Evolutionary conservation across 148 eudicot genomes (phyloP).

Genomic region (Limonium bicolor): DNA sequence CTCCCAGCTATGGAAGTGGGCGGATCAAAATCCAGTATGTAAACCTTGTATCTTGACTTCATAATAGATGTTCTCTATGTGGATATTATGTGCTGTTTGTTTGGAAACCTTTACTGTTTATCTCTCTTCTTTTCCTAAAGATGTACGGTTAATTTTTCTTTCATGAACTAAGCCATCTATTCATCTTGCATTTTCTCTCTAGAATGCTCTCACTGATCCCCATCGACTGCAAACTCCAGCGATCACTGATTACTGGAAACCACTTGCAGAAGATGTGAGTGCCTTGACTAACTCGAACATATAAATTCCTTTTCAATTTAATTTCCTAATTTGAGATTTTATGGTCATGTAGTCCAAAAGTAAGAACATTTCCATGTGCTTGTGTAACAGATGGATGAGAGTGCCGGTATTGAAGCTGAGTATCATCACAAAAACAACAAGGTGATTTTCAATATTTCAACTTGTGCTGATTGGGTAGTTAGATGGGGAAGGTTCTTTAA

Average conservation of each 20-base stretch:
- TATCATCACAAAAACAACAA: slow-evolving; percentile 91
- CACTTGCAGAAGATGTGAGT: slow-evolving; percentile 89
- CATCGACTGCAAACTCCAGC: slow-evolving; percentile 73
- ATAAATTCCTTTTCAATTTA: not conserved
- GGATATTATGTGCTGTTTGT: not conserved
- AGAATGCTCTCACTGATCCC: slow-evolving; percentile 92
- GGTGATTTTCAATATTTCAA: slow-evolving; percentile 20
- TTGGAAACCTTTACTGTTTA: no score
- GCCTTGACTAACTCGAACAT: slow-evolving; percentile 4
- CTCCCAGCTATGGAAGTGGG: slow-evolving; percentile 96
- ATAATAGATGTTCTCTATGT: no score
- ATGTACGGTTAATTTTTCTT: no score
- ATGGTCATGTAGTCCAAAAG: no score
- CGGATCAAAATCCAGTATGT: slow-evolving; percentile 83
- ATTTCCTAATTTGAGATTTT: not conserved
- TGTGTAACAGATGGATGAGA: slow-evolving; percentile 68
- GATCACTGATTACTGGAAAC: slow-evolving; percentile 79
- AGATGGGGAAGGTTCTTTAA: no score
- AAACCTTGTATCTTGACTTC: not conserved
- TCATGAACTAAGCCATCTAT: no score
- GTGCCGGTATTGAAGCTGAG: slow-evolving; percentile 94
- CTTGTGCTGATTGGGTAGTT: not conserved
- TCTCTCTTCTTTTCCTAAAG: no score
- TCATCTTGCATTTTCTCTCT: slow-evolving; percentile 20
- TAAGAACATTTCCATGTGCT: not conserved